Evolutionary conservation across 2,329 filamentous ascomycete genomes (phyloP).

Genomic region (Hymenoscyphus salicellus): DNA sequence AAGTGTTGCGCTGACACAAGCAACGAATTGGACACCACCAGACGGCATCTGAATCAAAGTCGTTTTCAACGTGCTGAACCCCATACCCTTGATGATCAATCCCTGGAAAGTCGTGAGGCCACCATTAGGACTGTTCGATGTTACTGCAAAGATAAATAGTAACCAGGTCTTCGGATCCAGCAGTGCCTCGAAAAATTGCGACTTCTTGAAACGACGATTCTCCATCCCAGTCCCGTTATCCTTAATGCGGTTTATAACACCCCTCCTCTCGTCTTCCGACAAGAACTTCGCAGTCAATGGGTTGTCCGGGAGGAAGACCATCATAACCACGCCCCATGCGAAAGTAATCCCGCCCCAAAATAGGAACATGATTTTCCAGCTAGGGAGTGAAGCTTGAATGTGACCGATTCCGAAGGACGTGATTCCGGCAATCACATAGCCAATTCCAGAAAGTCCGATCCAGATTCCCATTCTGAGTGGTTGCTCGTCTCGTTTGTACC

Average conservation of each 20-base stretch:
- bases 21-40: slow-evolving; percentile 37
- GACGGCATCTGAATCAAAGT: slow-evolving; percentile 59
- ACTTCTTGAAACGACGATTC: slow-evolving; percentile 24
- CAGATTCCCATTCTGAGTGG: slow-evolving; percentile 57
- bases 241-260: slow-evolving; percentile 22
- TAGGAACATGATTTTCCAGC: slow-evolving; percentile 67
- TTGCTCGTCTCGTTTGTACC: slow-evolving; percentile 61
- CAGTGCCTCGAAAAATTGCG: slow-evolving; percentile 25
- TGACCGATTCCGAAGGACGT: slow-evolving; percentile 59
- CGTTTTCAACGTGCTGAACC: slow-evolving; percentile 25
- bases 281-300: slow-evolving; percentile 53
- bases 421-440: slow-evolving; percentile 55
- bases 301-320: slow-evolving; percentile 58
- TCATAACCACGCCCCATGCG: slow-evolving; percentile 30
- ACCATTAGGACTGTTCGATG: slow-evolving; percentile 54
- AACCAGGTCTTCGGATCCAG: slow-evolving; percentile 27
- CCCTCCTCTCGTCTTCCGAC: slow-evolving; percentile 34
- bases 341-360: slow-evolving; percentile 45
- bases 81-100: background rate
- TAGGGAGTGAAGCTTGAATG: slow-evolving; percentile 49
- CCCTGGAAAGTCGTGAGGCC: background rate
- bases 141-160: slow-evolving; percentile 47
- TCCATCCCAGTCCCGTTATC: slow-evolving; percentile 26
- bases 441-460: slow-evolving; percentile 58
- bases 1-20: slow-evolving; percentile 30